Evolutionary conservation across 768 basidiomycete species (phyloP), one percentile per base, ranked within the genome.

Genomic region (Suillus subalutaceus): DNA sequence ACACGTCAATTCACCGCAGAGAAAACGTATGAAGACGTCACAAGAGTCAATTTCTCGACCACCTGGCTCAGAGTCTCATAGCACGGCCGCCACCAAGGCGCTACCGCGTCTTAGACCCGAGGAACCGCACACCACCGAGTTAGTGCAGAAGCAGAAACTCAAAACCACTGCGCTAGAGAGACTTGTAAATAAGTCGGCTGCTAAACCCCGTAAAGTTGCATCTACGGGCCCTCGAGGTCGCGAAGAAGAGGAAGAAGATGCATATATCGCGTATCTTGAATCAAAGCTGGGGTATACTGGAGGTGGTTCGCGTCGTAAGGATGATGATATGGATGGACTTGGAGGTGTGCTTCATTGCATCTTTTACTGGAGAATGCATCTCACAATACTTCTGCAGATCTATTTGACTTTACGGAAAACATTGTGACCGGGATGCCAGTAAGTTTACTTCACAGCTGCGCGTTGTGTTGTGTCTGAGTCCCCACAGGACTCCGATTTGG

Each of bases 211-310:
- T 0, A 56, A 65, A 38, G 48, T 46, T 0, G 58, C 64, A 10
- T 58, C 62, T 0, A 73, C 65, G 3, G 32, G 63, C 2, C 70
- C 78, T 32, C 80, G 76, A 32, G 76, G 77, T 7, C 79, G 74
- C 40, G 78, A 79, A 65, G 86, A 93, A 67, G 77, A 82, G 38
- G 84, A 90, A 41, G 96, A 99, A 70, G 95, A 96, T 72, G 84
- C 85, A 0, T 94, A 96, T 73, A 97, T 98, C 53, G 84, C 88
- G 0, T 89, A 91, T 78, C 79, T 97, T 13, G 96, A 98, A 75
- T 81, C 84, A 0, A 90, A 89, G 75, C 84, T 97, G 20, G 89
- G 92, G 4, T 81, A 89, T 53, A 13, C 70, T 61, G 75, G 43
- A 79, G 83, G 65, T 73, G 79, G 55, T 76, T 81, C 65, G 79